A percentile compares a stretch with the other conserved stretches of the same genome.
phyloP scores from a whole-genome alignment of 805 yeast species.

The Yueomyces sinensis region DNA sequence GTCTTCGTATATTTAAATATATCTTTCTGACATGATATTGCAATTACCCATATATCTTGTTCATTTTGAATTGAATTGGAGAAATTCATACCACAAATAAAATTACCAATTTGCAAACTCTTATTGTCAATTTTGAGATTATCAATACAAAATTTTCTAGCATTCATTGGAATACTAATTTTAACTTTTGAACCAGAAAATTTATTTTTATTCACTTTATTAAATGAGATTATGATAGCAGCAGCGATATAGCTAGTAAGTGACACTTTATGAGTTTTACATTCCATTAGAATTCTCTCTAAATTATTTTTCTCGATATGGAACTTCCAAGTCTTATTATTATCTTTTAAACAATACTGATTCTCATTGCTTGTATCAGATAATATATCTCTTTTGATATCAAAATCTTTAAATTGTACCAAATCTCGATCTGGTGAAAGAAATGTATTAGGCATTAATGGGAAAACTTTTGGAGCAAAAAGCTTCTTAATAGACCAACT shows the following conservation, averaged over 20 bases:
- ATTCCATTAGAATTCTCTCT: constrained; percentile 5
- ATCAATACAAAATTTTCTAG: neutral
- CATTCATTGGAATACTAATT: constrained; percentile 4
- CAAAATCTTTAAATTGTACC: neutral
- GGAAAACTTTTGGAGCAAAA: neutral
- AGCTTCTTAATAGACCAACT: neutral
- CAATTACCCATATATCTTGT: neutral
- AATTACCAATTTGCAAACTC: constrained; percentile 7
- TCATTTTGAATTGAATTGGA: neutral
- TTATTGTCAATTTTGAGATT: neutral
- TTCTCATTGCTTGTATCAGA: too few relatives aligned
- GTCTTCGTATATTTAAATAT: neutral
- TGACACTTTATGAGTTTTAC: constrained; percentile 12
- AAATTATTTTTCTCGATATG: constrained; percentile 3
- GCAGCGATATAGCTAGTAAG: constrained; percentile 13
- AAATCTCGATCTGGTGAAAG: neutral
- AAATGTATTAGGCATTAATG: neutral
- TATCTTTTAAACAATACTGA: too few relatives aligned
- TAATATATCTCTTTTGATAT: neutral
- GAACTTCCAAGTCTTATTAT: neutral
- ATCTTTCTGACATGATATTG: constrained; percentile 1
- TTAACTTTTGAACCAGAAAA: constrained; percentile 6
- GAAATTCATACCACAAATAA: constrained; percentile 4
- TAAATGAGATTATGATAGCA: constrained; percentile 4
- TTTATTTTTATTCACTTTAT: neutral